phyloP scores from a whole-genome alignment of 2,329 filamentous ascomycete species.

The Zelopaecilomyces penicillatus region DNA sequence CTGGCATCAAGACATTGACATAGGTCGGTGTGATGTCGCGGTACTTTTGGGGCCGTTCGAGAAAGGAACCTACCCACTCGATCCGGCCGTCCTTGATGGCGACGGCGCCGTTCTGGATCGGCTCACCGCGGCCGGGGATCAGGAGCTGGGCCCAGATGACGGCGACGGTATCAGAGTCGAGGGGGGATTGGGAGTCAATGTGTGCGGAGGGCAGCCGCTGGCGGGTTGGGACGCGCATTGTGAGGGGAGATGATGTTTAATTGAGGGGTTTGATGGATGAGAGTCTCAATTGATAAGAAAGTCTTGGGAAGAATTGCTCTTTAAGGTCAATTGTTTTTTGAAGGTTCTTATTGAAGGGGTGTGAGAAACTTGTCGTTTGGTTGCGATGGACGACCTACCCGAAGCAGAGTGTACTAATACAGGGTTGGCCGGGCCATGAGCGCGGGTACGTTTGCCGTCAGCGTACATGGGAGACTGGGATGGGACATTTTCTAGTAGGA shows the following conservation, averaged over 20 bases:
- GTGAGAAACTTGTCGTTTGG: too few relatives aligned
- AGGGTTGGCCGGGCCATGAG: too few relatives aligned
- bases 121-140: constrained; percentile 30
- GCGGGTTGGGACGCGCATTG: constrained; percentile 10
- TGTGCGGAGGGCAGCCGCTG: constrained; percentile 4
- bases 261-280: too few relatives aligned
- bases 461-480: too few relatives aligned
- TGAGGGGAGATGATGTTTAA: background rate
- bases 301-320: too few relatives aligned
- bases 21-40: constrained; percentile 21
- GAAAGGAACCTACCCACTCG: constrained; percentile 26
- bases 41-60: constrained; percentile 9
- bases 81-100: constrained; percentile 29
- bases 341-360: too few relatives aligned
- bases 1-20: constrained; percentile 40
- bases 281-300: too few relatives aligned
- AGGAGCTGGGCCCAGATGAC: constrained; percentile 22
- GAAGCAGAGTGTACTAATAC: too few relatives aligned
- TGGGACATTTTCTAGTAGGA: too few relatives aligned
- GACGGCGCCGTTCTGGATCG: constrained; percentile 23
- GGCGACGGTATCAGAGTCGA: constrained; percentile 2
- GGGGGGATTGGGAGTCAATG: constrained; percentile 3
- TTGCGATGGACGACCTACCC: too few relatives aligned
- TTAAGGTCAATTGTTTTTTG: too few relatives aligned
- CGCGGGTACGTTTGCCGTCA: too few relatives aligned